phyloP scores from a whole-genome alignment of 2,329 filamentous ascomycete genomes.

The Aureobasidium zeae region DNA sequence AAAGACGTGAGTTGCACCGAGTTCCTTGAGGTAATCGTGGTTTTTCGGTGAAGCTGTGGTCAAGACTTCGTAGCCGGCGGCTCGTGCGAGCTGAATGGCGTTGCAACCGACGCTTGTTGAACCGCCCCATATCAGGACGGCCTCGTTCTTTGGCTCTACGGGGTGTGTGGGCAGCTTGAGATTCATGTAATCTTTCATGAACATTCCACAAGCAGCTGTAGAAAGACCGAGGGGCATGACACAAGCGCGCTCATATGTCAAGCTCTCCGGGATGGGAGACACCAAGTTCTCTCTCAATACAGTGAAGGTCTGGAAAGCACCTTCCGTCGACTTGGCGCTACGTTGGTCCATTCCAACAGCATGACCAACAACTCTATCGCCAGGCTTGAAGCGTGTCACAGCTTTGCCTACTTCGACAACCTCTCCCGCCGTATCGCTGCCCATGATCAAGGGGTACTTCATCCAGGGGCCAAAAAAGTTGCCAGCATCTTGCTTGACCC shows the following conservation, averaged over 20 bases:
- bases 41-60: conserved; percentile 37
- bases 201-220: not conserved
- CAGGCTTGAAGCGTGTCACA: not conserved
- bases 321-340: not conserved
- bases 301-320: not conserved
- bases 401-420: not conserved
- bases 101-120: conserved; percentile 38
- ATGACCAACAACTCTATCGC: not conserved
- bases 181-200: not conserved
- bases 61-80: conserved; percentile 39
- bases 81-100: conserved; percentile 38
- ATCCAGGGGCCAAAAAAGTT: not conserved
- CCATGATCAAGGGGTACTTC: not conserved
- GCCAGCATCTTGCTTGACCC: not conserved
- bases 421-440: not conserved
- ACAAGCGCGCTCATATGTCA: not conserved
- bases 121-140: conserved; percentile 44
- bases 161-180: not conserved
- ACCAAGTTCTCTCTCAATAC: not conserved
- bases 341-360: not conserved
- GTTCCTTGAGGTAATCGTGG: conserved; percentile 34
- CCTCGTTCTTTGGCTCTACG: conserved; percentile 22
- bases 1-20: conserved; percentile 38
- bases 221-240: not conserved
- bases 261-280: not conserved